Base-by-base conservation (phyloP, 805 yeast species). In the Candida orba region DNA sequence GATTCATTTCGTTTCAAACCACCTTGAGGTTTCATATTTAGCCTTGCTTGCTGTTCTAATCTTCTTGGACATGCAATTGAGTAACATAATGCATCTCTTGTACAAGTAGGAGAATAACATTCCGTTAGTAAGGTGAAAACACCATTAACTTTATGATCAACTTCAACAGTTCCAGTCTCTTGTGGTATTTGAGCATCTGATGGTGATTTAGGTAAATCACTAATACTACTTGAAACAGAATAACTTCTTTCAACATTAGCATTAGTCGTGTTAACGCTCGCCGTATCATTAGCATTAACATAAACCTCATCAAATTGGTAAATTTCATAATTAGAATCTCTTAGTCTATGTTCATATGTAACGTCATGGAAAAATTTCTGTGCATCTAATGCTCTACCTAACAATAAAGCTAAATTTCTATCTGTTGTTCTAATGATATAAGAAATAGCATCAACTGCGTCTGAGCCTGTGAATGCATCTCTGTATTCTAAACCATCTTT, bases 81-180 rank as follows among this genome's bases (percentile, higher is more conserved):
- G 64, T 93, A 93, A 65, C 99, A 93, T 34, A 91, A 68, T 30
- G 78, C 71, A 56, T 87, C 95, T 41, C 95, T 71, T 6, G 96
- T 81, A 65, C 99, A 93, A 0, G 99, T 93, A 30, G 99, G 96
- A 0, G 97, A 89, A 58, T 93, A 93, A 65, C 99, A 93, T 58
- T 90, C 96, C 0, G 97, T 86, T 49, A 93, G 69, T 36, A 91
- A 68, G 1, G 96, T 91, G 58, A 91, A 93, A 4, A 93, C 95
- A 53, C 99, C 99, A 62, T 86, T 86, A 10, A 88, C 89, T 4
- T 46, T 53, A 42, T 57, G 64, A 35, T 55, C 52, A 23, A 54
- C 51, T 20, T 58, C 58, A 15, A 55, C 50, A 30, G 48, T 43
- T 22, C 44, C 45, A 36, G 45, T 44, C 38, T 41, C 47, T 17